A percentile compares a stretch with the other conserved stretches of the same genome.
phyloP scores from a whole-genome alignment of 2,329 filamentous ascomycete genomes.

The Penicillium sp. region DNA sequence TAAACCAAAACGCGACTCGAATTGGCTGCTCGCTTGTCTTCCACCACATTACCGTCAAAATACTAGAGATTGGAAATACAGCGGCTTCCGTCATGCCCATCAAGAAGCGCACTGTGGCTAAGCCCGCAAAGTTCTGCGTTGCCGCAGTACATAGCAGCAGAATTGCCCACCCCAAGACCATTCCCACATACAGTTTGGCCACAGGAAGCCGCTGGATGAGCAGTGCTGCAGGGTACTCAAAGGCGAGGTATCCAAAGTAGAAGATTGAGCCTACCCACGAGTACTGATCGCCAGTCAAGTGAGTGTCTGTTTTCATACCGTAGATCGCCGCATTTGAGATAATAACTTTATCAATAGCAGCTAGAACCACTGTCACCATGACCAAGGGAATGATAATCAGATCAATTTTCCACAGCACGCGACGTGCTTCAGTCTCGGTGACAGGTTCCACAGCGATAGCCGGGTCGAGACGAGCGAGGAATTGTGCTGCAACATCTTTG shows the following conservation, averaged over 20 bases:
- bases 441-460: slow-evolving; percentile 22
- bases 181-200: slow-evolving; percentile 6
- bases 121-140: slow-evolving; percentile 12
- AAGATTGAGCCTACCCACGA: slow-evolving; percentile 15
- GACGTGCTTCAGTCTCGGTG: slow-evolving; percentile 18
- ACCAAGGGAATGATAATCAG: slow-evolving; percentile 25
- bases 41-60: slow-evolving; percentile 13
- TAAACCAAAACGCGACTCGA: slow-evolving; percentile 13
- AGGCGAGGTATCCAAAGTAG: slow-evolving; percentile 15
- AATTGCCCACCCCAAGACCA: slow-evolving; percentile 7
- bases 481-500: slow-evolving; percentile 28
- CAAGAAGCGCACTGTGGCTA: slow-evolving; percentile 11
- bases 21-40: slow-evolving; percentile 14
- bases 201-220: slow-evolving; percentile 17
- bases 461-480: slow-evolving; percentile 24
- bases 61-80: slow-evolving; percentile 7
- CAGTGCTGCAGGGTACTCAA: slow-evolving; percentile 14
- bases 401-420: slow-evolving; percentile 27
- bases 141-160: slow-evolving; percentile 12
- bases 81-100: slow-evolving; percentile 14
- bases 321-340: slow-evolving; percentile 20
- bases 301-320: slow-evolving; percentile 13
- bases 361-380: slow-evolving; percentile 21
- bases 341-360: slow-evolving; percentile 31
- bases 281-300: slow-evolving; percentile 25